Base-by-base conservation (phyloP, 2,329 filamentous ascomycete genomes). In the Xylaria arbuscula region DNA sequence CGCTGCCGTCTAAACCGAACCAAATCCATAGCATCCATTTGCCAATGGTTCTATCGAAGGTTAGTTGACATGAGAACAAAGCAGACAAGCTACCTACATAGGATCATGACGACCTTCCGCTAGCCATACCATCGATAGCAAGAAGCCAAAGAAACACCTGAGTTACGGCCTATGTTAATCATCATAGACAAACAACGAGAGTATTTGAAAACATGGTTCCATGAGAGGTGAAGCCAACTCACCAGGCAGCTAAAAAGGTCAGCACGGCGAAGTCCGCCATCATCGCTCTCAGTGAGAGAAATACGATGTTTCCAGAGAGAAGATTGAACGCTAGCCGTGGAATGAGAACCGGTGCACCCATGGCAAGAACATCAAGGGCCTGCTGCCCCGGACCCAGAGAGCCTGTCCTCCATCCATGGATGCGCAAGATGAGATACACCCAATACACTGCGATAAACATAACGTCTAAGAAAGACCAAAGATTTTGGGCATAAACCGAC, bases 11-110 rank as follows among this genome's bases (percentile, higher is more conserved):
- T 1, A 97, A 87, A 1, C 93, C 93, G 76, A 97, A 96, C 93
- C 93, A 97, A 71, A 97, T 94, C 87, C 92, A 96, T 1, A 96
- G 87, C 92, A 97, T 95, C 93, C 93, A 97, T 79, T 94, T 94
- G 53, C 89, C 89, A 70, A 96, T 94, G 1, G 90, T 92, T 4
- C 84, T 87, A 55, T 34, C 45, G 0, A 69, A 48, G 10, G 56
- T 77, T 68, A 75, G 73, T 51, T 10, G 53, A 47, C n/a, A 50
- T 24, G 13, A 1, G 1, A 15, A 19, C 15, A 13, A 10, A 55
- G 10, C 9, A 10, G 2, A 22, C 10, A 28, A n/a, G 68, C 3
- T 8, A 78, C 83, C 72, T 79, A 86, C 80, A 92, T 81, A 4
- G 90, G 80, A 60, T 86, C 82, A 62, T 91, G 89, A 0, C 81